Evolutionary conservation across 129 eudicot genomes (phyloP).

Genomic region (Sambucus nigra): DNA sequence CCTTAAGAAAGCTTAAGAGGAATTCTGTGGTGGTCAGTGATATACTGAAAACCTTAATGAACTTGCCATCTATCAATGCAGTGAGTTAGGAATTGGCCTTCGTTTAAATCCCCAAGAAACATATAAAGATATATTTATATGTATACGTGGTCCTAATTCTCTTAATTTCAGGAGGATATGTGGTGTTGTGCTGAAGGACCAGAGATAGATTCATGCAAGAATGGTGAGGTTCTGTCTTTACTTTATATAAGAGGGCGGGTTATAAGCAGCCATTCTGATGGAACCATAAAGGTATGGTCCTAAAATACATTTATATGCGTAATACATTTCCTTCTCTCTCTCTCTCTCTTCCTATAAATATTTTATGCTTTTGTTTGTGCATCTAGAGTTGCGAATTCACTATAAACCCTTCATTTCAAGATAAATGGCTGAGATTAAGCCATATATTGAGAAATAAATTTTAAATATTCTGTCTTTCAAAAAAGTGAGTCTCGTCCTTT

Average conservation of each 20-base stretch:
- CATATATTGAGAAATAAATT: too few relatives aligned
- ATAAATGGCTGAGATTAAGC: too few relatives aligned
- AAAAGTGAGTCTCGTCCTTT: too few relatives aligned
- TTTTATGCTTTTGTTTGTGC: not conserved
- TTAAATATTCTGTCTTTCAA: too few relatives aligned
- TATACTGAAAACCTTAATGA: slow-evolving; percentile 64
- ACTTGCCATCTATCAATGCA: slow-evolving; percentile 51
- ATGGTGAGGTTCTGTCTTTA: slow-evolving; percentile 60
- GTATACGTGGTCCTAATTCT: not conserved
- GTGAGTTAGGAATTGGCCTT: slow-evolving; percentile 31
- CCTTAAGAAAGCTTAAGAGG: slow-evolving; percentile 55
- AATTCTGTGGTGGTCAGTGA: slow-evolving; percentile 45
- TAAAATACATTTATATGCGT: not conserved
- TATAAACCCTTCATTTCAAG: too few relatives aligned
- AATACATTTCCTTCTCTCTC: not conserved
- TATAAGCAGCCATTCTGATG: slow-evolving; percentile 78
- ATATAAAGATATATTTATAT: not conserved
- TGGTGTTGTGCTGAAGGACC: slow-evolving; percentile 59
- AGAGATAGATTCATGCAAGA: slow-evolving; percentile 48
- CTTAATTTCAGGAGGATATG: slow-evolving; percentile 52
- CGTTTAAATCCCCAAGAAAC: not conserved
- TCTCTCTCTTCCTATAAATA: not conserved
- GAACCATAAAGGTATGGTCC: slow-evolving; percentile 60
- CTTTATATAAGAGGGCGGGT: slow-evolving; percentile 40
- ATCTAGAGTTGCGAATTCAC: not conserved